A percentile compares a stretch with the other conserved stretches of the same genome.
phyloP scores from a whole-genome alignment of 176 grass and related monocot genomes.

The Hyparrhenia diplandra region DNA sequence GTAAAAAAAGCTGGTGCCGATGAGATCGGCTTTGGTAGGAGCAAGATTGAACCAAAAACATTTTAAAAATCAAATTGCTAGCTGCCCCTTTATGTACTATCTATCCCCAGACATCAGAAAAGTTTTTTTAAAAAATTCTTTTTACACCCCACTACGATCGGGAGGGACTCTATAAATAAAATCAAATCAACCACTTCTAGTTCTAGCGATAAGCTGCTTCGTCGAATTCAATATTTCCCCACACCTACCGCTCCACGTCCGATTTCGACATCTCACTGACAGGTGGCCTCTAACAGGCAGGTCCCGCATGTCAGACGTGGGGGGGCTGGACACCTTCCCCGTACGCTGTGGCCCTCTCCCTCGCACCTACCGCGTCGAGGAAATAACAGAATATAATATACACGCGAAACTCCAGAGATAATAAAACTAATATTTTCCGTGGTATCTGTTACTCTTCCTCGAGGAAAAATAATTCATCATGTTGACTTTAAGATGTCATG shows the following conservation, averaged over 20 bases:
- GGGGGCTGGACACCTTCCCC: accelerated
- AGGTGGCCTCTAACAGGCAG: accelerated
- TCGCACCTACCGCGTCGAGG: neutral
- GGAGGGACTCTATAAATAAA: no score
- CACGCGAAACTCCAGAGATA: conserved; percentile 4
- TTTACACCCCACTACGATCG: no score
- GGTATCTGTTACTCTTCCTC: no score
- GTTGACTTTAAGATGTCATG: no score
- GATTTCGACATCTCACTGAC: accelerated
- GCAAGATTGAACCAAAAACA: no score
- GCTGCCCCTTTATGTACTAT: no score
- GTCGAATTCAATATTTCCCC: neutral
- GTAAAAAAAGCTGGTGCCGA: no score
- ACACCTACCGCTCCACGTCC: neutral
- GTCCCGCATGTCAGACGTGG: neutral
- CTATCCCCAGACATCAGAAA: no score
- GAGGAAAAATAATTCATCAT: no score
- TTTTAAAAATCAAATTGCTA: no score
- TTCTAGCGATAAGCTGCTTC: neutral
- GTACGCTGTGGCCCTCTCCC: neutral
- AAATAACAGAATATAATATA: neutral
- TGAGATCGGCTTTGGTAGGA: no score
- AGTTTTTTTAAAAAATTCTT: no score
- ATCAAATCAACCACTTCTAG: neutral
- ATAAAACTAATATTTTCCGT: neutral